A percentile compares a stretch with the other conserved stretches of the same genome.
Conservation (phyloP, 768 basidiomycete genomes). For the Cytidiella melzeri region DNA sequence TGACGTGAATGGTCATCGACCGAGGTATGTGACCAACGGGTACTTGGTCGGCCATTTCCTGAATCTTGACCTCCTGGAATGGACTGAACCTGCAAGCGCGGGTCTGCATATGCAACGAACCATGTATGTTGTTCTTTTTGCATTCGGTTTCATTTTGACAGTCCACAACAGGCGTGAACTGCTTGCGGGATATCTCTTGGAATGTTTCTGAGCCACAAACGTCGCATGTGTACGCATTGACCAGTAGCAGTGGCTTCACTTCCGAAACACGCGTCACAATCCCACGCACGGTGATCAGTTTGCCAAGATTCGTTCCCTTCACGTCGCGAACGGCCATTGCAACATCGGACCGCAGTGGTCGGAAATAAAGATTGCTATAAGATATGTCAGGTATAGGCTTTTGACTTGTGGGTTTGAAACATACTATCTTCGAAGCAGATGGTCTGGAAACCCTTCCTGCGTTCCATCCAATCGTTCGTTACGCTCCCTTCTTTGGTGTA, state of each 20-base stretch:
- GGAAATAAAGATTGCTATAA: slow-evolving; percentile 87
- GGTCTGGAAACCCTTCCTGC: slow-evolving; percentile 82
- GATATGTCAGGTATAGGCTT: slow-evolving; percentile 11
- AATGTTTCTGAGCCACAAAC: slow-evolving; percentile 98
- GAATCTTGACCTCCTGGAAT: slow-evolving; percentile 98
- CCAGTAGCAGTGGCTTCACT: slow-evolving; percentile 94
- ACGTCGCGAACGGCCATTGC: slow-evolving; percentile 91
- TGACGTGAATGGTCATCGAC: slow-evolving; percentile 95
- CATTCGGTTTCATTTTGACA: slow-evolving; percentile 87
- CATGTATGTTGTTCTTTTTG: slow-evolving; percentile 78
- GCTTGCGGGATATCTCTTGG: slow-evolving; percentile 91
- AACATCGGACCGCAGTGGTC: slow-evolving; percentile 69
- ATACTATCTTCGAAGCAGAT: slow-evolving; percentile 91
- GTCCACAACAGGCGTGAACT: slow-evolving; percentile 83
- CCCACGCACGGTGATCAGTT: slow-evolving; percentile 91
- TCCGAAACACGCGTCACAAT: slow-evolving; percentile 98
- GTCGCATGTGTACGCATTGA: slow-evolving; percentile 98
- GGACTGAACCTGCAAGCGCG: slow-evolving; percentile 95
- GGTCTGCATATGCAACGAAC: slow-evolving; percentile 96
- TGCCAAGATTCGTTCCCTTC: slow-evolving; percentile 79
- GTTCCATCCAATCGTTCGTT: slow-evolving; percentile 74
- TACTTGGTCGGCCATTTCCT: slow-evolving; percentile 99
- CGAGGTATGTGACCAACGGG: slow-evolving; percentile 99
- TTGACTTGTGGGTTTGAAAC: slow-evolving; percentile 30
- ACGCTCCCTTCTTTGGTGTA: slow-evolving; percentile 87